Conservation (phyloP, 148 eudicot genomes). For the Silene uniflora region DNA sequence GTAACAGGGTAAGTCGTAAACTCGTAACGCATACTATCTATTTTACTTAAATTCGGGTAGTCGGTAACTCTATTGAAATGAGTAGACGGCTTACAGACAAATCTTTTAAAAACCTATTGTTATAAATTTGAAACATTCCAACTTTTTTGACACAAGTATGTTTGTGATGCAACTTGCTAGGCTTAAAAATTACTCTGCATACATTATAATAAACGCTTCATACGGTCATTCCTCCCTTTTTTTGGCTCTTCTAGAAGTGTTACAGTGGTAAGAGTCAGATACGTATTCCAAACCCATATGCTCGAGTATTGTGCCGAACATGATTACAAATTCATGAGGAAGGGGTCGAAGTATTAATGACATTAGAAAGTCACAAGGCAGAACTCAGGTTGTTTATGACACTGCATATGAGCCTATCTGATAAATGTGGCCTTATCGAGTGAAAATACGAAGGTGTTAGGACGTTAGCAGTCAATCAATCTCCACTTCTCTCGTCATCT, state of each 20-base stretch:
- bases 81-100: neutral
- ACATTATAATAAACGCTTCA: neutral
- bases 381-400: neutral
- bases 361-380: neutral
- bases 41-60: neutral
- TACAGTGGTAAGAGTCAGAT: neutral
- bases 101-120: too few species aligned
- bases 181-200: neutral
- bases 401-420: neutral
- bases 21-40: neutral
- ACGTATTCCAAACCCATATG: neutral
- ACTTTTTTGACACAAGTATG: neutral
- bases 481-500: too few species aligned
- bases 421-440: neutral
- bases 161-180: too few species aligned
- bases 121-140: too few species aligned
- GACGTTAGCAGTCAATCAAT: neutral
- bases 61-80: too few species aligned
- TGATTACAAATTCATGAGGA: neutral
- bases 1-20: constrained; percentile 58
- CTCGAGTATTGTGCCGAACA: neutral
- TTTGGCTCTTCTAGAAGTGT: neutral
- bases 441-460: neutral
- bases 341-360: neutral
- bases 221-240: neutral